phyloP scores from a whole-genome alignment of 1,284 basidiomycete species.

The Leucoagaricus sp. region DNA sequence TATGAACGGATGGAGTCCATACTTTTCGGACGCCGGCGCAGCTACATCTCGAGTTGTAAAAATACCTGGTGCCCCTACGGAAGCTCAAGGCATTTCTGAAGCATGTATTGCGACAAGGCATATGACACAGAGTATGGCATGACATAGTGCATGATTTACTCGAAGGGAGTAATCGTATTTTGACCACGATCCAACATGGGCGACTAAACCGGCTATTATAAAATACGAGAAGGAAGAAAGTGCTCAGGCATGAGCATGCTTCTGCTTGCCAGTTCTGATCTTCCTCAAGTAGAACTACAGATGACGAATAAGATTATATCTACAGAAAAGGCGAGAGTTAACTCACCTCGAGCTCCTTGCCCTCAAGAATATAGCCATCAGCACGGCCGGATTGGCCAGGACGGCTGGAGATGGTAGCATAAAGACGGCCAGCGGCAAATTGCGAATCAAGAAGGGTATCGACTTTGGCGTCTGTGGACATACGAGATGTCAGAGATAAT shows the following conservation, averaged over 20 bases:
- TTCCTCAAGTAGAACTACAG: constrained; percentile 90
- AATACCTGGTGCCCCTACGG: too few relatives aligned
- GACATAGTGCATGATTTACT: constrained; percentile 10
- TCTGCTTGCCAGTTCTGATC: constrained; percentile 90
- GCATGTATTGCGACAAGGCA: constrained; percentile 15
- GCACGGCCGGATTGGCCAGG: constrained; percentile 93
- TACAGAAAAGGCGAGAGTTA: constrained; percentile 11
- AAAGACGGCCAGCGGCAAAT: constrained; percentile 87
- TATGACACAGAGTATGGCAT: constrained; percentile 2
- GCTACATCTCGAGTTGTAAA: too few relatives aligned
- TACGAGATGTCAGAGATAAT: not conserved
- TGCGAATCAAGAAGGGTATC: constrained; percentile 86
- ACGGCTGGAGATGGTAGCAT: constrained; percentile 87
- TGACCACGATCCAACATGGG: constrained; percentile 20
- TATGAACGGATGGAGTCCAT: too few relatives aligned
- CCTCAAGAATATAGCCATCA: constrained; percentile 95
- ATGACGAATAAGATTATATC: constrained; percentile 16
- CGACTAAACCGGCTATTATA: constrained; percentile 15
- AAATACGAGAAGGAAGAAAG: constrained; percentile 19
- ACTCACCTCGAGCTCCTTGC: constrained; percentile 91
- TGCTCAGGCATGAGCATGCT: constrained; percentile 70
- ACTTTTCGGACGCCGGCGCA: too few relatives aligned
- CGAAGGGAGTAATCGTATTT: constrained; percentile 21
- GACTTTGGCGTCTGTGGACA: constrained; percentile 76
- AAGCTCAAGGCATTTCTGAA: not conserved